Evolutionary conservation across 345 rosid species (phyloP), one percentile per base, ranked within the genome.

Genomic region (Microthlaspi erraticum): DNA sequence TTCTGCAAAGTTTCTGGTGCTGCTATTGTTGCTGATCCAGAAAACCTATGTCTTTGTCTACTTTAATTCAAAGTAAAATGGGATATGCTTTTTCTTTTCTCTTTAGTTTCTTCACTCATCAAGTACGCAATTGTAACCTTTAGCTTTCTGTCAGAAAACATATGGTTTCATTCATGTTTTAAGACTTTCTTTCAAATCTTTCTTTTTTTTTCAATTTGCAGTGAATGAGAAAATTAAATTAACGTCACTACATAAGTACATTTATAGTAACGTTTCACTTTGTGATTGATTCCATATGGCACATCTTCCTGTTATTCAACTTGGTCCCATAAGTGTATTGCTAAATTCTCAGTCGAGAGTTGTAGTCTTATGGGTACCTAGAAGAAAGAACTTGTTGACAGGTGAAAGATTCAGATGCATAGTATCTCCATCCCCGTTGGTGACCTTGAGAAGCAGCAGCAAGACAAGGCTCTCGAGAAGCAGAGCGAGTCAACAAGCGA

Each of bases 371-470:
- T 71, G 49, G 56, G 41, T 23, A 53, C 62, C 14, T 71, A 62
- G 63, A 63, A 44, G 8, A 45, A 31, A 8, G 64, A 54, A 12
- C 32, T 41, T 26, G 63, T 38, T 38, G 41, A 13, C 0, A 60
- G 41, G n/a, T 20, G 11, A 41, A 19, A 14, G 66, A 54, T 54
- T 54, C 81, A 82, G 81, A 85, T 84, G 90, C 74, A 50, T 68
- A 71, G 55, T 39, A 72, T 18, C 50, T 50, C 67, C 65, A 67
- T 23, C 62, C 32, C 58, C 37, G 49, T n/a, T 62, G 77, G 56
- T 44, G 85, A 86, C 78, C 77, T 79, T 16, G 97, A 83, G 77
- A 80, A 80, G 74, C 89, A 83, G 74, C 89, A 83, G 76, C 80
- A 72, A 33, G 83, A 71, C 46, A 66, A 43, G 14, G 60, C 66